phyloP scores from a whole-genome alignment of 768 basidiomycete genomes.

The Kwoniella mangroviensis region DNA sequence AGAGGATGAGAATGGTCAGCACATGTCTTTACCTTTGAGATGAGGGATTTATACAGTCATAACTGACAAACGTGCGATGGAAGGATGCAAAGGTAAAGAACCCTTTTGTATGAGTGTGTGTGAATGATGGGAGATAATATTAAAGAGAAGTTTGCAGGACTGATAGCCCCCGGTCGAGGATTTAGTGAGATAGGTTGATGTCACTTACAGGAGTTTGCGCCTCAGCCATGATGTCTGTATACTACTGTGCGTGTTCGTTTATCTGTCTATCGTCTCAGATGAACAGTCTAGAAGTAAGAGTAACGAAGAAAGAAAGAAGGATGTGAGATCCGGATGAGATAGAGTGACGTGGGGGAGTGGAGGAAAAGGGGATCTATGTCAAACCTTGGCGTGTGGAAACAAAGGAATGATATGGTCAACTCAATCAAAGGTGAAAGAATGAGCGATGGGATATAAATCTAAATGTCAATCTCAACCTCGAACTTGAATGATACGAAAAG shows the following conservation, averaged over 20 bases:
- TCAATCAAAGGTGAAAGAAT: not conserved
- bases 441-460: not conserved
- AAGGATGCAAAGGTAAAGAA: not conserved
- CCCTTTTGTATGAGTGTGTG: not conserved
- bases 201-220: slow-evolving; percentile 26
- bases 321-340: not conserved
- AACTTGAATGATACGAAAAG: not conserved
- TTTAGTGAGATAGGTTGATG: not conserved
- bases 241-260: not conserved
- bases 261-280: not conserved
- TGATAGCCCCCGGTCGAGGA: slow-evolving; percentile 1
- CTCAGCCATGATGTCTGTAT: slow-evolving; percentile 21
- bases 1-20: not conserved
- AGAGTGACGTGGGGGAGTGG: not conserved
- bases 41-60: not conserved
- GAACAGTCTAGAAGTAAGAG: not conserved
- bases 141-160: not conserved
- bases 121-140: not conserved
- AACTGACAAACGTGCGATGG: not conserved
- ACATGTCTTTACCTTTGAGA: not conserved
- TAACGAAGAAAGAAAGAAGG: not conserved
- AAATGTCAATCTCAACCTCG: not conserved
- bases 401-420: not conserved
- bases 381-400: not conserved
- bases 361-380: not conserved